Percentiles rank a stretch among this genome's conserved stretches.
phyloP scores from a whole-genome alignment of 2,329 filamentous ascomycete species.

The Simplicillium sp. region DNA sequence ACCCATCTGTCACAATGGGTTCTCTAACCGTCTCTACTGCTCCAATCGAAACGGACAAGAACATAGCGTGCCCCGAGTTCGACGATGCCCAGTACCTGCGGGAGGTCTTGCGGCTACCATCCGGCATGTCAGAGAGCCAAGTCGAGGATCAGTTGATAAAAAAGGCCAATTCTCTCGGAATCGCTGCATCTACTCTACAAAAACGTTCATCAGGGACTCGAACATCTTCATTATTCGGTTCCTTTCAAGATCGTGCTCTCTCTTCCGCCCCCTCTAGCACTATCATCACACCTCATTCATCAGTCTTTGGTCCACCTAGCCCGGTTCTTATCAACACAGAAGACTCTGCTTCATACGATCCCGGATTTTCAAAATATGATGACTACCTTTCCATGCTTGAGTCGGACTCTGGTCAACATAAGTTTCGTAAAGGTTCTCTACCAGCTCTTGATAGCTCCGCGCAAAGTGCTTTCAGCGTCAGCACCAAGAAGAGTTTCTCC shows the following conservation, averaged over 20 bases:
- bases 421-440: constrained; percentile 23
- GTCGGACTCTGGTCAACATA: constrained; percentile 31
- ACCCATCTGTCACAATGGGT: too few relatives aligned
- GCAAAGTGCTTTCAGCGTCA: constrained; percentile 33
- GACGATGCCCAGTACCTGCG: constrained; percentile 27
- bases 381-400: constrained; percentile 37
- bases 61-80: constrained; percentile 21
- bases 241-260: constrained; percentile 30
- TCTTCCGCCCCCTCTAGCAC: constrained; percentile 34
- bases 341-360: constrained; percentile 12
- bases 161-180: constrained; percentile 25
- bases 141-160: constrained; percentile 26
- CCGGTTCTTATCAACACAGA: constrained; percentile 6
- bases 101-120: constrained; percentile 26
- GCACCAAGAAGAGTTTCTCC: constrained; percentile 33
- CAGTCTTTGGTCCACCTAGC: constrained; percentile 20
- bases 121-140: constrained; percentile 25
- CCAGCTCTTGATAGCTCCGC: constrained; percentile 18
- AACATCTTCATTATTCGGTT: constrained; percentile 30
- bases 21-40: too few relatives aligned
- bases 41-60: too few relatives aligned
- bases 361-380: constrained; percentile 43
- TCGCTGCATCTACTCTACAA: constrained; percentile 18
- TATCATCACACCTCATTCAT: constrained; percentile 32
- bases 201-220: constrained; percentile 29